A percentile compares a stretch with the other conserved stretches of the same genome.
Conservation (phyloP, 257 asterid genomes). For the Solanum dulcamara region DNA sequence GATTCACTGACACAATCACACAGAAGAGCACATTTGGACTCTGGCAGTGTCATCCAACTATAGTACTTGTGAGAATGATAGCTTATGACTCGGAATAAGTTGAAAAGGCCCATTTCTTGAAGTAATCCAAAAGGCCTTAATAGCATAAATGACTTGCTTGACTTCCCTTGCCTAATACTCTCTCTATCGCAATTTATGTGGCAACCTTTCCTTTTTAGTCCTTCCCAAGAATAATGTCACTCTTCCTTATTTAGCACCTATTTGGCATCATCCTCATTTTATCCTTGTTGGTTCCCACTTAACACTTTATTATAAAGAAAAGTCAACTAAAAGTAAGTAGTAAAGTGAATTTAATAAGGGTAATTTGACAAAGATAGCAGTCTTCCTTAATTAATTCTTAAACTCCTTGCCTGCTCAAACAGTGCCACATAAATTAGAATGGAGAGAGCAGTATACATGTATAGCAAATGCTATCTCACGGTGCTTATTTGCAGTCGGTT, state of each 20-base stretch:
- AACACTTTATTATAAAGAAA: background rate
- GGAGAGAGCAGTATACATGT: background rate
- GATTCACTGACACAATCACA: background rate
- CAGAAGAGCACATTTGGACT: background rate
- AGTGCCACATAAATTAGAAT: background rate
- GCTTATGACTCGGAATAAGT: background rate
- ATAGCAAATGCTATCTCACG: background rate
- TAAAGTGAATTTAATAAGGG: background rate
- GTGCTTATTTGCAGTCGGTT: background rate
- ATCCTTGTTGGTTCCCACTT: background rate
- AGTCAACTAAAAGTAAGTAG: background rate
- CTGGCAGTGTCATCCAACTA: background rate
- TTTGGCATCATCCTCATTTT: background rate
- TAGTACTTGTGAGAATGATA: background rate
- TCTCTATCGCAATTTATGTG: background rate
- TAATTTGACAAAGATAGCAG: background rate
- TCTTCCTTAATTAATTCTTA: background rate
- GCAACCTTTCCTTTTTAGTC: background rate
- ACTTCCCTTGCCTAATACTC: background rate
- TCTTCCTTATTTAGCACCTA: background rate
- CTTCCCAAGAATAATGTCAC: background rate
- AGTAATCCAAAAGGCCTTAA: background rate
- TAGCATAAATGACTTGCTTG: background rate
- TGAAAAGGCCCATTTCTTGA: background rate
- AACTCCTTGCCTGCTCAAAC: background rate